These are phyloP conservation scores for Pythium vanterpoolii DNA, from an alignment of 352 stramenopile species.

Conservation along the genomic window DNA sequence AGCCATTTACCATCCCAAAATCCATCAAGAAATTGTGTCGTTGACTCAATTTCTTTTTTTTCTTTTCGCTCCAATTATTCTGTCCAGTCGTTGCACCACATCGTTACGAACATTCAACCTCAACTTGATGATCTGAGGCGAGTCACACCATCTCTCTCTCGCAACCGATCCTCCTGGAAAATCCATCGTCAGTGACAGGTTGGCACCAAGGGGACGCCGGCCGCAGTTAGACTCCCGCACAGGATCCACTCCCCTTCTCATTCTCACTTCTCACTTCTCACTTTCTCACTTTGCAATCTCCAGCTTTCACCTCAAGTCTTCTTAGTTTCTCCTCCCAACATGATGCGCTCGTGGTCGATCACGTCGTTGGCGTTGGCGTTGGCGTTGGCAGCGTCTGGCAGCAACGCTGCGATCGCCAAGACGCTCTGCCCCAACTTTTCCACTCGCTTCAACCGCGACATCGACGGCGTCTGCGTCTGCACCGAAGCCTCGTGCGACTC, in stretches of 20 bases:
- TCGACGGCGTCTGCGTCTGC: constrained; percentile 61
- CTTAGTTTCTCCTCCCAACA: neutral
- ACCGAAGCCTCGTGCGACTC: constrained; percentile 45
- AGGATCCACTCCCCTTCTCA: no score
- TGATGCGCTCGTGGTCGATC: constrained; percentile 18
- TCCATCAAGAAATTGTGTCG: neutral
- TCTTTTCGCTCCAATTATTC: neutral
- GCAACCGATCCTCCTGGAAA: neutral
- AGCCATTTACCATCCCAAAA: neutral
- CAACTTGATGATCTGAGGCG: no score
- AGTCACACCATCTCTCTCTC: neutral
- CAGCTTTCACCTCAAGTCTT: neutral
- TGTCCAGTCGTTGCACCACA: neutral
- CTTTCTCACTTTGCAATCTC: neutral
- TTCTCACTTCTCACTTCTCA: neutral
- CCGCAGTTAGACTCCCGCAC: no score
- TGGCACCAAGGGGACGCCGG: no score
- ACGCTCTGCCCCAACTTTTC: constrained; percentile 33
- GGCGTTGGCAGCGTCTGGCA: no score
- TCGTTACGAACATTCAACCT: neutral
- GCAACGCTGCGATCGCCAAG: constrained; percentile 11
- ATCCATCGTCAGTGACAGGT: no score
- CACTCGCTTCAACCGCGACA: constrained; percentile 34
- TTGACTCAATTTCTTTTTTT: neutral
- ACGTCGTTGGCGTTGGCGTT: constrained; percentile 10